Evolutionary conservation across 2,329 filamentous ascomycete species (phyloP).

Genomic region (Penicillium sp.): DNA sequence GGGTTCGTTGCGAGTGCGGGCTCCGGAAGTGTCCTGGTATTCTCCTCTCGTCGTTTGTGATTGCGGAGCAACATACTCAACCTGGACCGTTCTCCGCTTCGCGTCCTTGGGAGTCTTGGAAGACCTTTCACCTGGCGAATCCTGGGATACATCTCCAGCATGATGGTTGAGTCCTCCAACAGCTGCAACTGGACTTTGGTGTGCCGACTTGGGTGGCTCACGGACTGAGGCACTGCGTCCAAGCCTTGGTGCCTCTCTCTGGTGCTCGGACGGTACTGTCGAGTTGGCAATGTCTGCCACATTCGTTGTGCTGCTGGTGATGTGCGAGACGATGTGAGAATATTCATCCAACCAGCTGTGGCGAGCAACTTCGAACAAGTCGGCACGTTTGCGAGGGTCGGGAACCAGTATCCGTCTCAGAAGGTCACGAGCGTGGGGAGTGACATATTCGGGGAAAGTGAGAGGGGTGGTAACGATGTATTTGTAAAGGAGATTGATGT

Average conservation of each 20-base stretch:
- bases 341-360: constrained; percentile 99
- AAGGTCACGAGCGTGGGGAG: constrained; percentile 89
- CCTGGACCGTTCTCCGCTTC: constrained; percentile 91
- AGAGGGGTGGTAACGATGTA: constrained; percentile 97
- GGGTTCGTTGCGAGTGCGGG: constrained; percentile 10
- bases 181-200: constrained; percentile 48
- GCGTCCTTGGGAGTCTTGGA: constrained; percentile 71
- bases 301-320: constrained; percentile 91
- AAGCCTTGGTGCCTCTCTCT: constrained; percentile 59
- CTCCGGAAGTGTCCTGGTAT: constrained; percentile 17
- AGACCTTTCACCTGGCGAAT: constrained; percentile 62
- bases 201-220: constrained; percentile 68
- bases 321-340: constrained; percentile 92
- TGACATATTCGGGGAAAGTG: constrained; percentile 98
- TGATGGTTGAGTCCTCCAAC: constrained; percentile 67
- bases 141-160: constrained; percentile 69
- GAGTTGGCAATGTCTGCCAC: constrained; percentile 81
- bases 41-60: constrained; percentile 79
- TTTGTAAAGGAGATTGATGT: constrained; percentile 98
- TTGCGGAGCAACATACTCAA: constrained; percentile 92
- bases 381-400: constrained; percentile 89
- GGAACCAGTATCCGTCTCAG: constrained; percentile 91
- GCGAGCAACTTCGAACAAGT: constrained; percentile 93
- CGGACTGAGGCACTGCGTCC: constrained; percentile 90
- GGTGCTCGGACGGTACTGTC: constrained; percentile 59